phyloP scores from a whole-genome alignment of 306 rosid genomes.

The Glycyrrhiza uralensis region DNA sequence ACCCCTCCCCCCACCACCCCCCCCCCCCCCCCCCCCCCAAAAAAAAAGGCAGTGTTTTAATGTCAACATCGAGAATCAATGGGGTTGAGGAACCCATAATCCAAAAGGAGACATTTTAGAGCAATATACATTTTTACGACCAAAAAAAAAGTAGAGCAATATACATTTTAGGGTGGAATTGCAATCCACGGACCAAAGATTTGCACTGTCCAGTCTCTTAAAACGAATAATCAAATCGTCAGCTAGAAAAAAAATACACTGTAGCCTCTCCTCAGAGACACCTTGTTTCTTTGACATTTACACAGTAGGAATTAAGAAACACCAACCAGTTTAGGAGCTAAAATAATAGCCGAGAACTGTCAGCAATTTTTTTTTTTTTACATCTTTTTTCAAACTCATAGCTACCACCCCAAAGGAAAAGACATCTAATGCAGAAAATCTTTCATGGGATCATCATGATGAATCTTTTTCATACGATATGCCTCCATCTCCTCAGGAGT shows the following conservation, averaged over 20 bases:
- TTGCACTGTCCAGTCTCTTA: neutral
- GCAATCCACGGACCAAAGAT: neutral
- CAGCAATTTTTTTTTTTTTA: too few relatives aligned
- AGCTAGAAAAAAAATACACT: neutral
- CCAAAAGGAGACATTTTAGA: neutral
- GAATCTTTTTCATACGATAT: conserved; percentile 49
- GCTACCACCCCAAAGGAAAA: neutral
- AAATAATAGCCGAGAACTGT: too few relatives aligned
- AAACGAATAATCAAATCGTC: neutral
- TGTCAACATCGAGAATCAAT: neutral
- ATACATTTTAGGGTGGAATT: neutral
- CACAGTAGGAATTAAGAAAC: conserved; percentile 8
- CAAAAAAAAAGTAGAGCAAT: too few relatives aligned
- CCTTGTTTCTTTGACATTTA: neutral
- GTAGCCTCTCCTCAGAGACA: neutral
- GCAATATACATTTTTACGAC: too few relatives aligned
- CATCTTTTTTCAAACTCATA: neutral
- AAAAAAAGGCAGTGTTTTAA: neutral
- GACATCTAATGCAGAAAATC: conserved; percentile 35
- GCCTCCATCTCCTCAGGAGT: conserved; percentile 54
- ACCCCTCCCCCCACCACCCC: too few relatives aligned
- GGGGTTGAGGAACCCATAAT: neutral
- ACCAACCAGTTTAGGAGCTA: neutral
- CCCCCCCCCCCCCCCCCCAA: too few relatives aligned
- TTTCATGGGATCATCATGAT: conserved; percentile 54